Conservation (phyloP, 2,329 filamentous ascomycete genomes). For the Alternaria rosae region DNA sequence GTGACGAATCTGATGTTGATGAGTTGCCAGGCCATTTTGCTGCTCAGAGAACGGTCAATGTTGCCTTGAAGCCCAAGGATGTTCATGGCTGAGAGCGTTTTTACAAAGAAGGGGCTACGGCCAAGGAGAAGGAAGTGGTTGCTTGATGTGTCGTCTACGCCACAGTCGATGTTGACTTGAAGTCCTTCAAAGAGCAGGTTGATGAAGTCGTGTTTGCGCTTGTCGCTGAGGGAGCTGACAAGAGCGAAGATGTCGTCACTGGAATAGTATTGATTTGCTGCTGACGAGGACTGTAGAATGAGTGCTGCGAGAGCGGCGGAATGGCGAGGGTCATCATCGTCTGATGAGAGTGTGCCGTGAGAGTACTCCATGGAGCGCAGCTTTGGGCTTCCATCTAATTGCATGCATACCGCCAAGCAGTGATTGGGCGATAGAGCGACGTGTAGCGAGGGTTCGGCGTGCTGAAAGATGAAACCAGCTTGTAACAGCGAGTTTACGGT, state of each 20-base stretch:
- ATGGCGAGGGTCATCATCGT: conserved; percentile 44
- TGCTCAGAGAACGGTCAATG: conserved; percentile 64
- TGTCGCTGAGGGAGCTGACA: conserved; percentile 34
- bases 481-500: conserved; percentile 76
- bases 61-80: conserved; percentile 67
- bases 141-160: conserved; percentile 72
- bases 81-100: conserved; percentile 79
- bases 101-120: conserved; percentile 73
- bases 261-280: conserved; percentile 54
- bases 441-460: conserved; percentile 65
- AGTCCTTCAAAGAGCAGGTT: conserved; percentile 66
- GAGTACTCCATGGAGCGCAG: conserved; percentile 53
- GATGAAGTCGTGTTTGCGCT: conserved; percentile 59
- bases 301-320: conserved; percentile 52
- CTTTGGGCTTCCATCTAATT: conserved; percentile 53
- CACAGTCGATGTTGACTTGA: conserved; percentile 74
- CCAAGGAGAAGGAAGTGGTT: conserved; percentile 47
- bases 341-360: conserved; percentile 39
- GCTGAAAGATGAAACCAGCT: conserved; percentile 76
- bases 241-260: conserved; percentile 60
- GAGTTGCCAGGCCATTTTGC: conserved; percentile 77
- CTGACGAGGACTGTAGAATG: conserved; percentile 52
- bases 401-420: conserved; percentile 55
- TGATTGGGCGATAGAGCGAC: conserved; percentile 58
- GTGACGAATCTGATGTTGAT: conserved; percentile 76